phyloP scores from a whole-genome alignment of 331 rosid genomes.

The Quercus lobata region DNA sequence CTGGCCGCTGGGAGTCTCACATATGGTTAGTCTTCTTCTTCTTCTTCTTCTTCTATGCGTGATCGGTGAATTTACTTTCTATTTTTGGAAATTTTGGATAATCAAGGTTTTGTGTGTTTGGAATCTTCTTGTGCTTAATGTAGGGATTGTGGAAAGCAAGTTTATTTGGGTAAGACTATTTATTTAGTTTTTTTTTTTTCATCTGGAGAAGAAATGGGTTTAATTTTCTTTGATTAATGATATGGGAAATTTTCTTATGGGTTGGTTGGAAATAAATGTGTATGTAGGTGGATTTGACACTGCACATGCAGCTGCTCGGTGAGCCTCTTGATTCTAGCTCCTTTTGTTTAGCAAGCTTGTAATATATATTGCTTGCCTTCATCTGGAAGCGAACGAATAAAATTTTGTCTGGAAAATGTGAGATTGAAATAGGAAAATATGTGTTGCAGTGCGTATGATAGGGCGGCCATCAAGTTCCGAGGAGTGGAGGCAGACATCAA shows the following conservation, averaged over 20 bases:
- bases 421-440: neutral
- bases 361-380: constrained; percentile 12
- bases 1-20: constrained; percentile 99
- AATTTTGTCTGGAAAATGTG: neutral
- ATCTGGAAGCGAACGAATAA: neutral
- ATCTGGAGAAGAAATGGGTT: neutral
- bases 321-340: constrained; percentile 26
- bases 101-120: neutral
- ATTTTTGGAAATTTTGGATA: neutral
- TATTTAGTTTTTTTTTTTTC: neutral
- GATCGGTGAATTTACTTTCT: neutral
- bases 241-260: neutral
- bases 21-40: constrained; percentile 62
- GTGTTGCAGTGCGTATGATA: constrained; percentile 80
- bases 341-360: constrained; percentile 22
- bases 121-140: constrained; percentile 15
- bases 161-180: constrained; percentile 80
- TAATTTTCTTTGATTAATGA: constrained; percentile 1
- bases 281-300: constrained; percentile 97
- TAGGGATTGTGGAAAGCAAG: constrained; percentile 99
- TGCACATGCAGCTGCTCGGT: constrained; percentile 99
- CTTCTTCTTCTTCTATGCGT: neutral
- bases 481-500: constrained; percentile 95
- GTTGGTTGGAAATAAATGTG: constrained; percentile 31
- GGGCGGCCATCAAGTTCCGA: constrained; percentile 96